phyloP scores from a whole-genome alignment of 768 basidiomycete genomes.

The Mycena vulgaris region DNA sequence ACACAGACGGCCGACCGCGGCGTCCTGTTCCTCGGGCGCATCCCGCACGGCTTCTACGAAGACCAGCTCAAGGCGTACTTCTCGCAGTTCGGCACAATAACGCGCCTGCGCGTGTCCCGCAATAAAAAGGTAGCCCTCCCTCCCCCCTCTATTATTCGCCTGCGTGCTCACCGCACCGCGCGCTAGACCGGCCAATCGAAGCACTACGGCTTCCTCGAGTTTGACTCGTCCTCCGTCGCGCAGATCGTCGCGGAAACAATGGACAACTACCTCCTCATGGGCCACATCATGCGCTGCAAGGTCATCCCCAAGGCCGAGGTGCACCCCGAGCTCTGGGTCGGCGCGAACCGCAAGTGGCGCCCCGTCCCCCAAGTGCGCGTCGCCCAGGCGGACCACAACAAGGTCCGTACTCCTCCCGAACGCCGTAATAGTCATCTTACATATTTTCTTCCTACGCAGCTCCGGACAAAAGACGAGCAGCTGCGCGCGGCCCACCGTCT shows the following conservation, averaged over 20 bases:
- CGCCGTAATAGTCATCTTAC: too few relatives aligned
- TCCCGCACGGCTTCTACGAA: constrained; percentile 99
- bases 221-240: constrained; percentile 90
- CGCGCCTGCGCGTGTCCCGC: constrained; percentile 89
- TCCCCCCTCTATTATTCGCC: background rate
- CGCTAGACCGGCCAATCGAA: constrained; percentile 93
- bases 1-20: constrained; percentile 76
- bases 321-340: constrained; percentile 95
- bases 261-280: constrained; percentile 98
- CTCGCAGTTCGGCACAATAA: constrained; percentile 93
- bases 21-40: constrained; percentile 89
- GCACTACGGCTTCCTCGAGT: constrained; percentile 98
- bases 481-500: constrained; percentile 76
- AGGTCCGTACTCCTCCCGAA: constrained; percentile 61
- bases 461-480: constrained; percentile 81
- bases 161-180: background rate
- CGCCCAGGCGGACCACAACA: constrained; percentile 83
- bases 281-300: constrained; percentile 94
- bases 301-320: constrained; percentile 91
- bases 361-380: constrained; percentile 81
- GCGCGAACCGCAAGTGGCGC: constrained; percentile 95
- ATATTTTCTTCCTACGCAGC: constrained; percentile 55
- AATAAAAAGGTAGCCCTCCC: constrained; percentile 83
- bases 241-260: constrained; percentile 98
- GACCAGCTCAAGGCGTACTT: constrained; percentile 95